A percentile compares a stretch with the other conserved stretches of the same genome.
Evolutionary conservation across 1,139 yeast species (phyloP).

Genomic region (Yamadazyma mexicana): DNA sequence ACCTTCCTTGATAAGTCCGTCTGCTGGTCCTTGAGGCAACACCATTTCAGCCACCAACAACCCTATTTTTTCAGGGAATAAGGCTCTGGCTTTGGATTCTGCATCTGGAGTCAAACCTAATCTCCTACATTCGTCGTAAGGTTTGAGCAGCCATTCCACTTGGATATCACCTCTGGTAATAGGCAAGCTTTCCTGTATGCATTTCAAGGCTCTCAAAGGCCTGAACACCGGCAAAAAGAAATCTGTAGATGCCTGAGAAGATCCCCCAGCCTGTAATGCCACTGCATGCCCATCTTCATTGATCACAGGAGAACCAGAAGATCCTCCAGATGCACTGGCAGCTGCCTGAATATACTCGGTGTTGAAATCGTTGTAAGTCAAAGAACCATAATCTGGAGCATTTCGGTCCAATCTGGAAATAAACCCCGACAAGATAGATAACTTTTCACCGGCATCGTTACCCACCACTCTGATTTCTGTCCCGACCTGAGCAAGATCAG

Average conservation of each 20-base stretch:
- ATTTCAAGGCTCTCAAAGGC: constrained; percentile 75
- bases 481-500: constrained; percentile 85
- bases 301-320: constrained; percentile 94
- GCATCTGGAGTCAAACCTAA: constrained; percentile 78
- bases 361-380: constrained; percentile 92
- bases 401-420: constrained; percentile 89
- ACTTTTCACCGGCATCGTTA: constrained; percentile 94
- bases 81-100: constrained; percentile 65
- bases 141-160: constrained; percentile 84
- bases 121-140: constrained; percentile 88
- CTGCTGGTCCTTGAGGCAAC: constrained; percentile 87
- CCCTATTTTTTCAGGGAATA: constrained; percentile 78
- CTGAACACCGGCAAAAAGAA: constrained; percentile 86
- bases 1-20: constrained; percentile 73
- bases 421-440: constrained; percentile 85
- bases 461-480: constrained; percentile 93
- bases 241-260: constrained; percentile 88
- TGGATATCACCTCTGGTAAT: constrained; percentile 85
- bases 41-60: constrained; percentile 81
- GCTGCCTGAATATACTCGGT: constrained; percentile 97
- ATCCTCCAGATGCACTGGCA: constrained; percentile 93
- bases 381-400: constrained; percentile 90
- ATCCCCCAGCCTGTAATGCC: constrained; percentile 94
- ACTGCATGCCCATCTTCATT: constrained; percentile 84
- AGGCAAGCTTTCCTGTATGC: constrained; percentile 58